Evolutionary conservation across 148 eudicot genomes (phyloP).

Genomic region (Amaranthus hypochondriacus): DNA sequence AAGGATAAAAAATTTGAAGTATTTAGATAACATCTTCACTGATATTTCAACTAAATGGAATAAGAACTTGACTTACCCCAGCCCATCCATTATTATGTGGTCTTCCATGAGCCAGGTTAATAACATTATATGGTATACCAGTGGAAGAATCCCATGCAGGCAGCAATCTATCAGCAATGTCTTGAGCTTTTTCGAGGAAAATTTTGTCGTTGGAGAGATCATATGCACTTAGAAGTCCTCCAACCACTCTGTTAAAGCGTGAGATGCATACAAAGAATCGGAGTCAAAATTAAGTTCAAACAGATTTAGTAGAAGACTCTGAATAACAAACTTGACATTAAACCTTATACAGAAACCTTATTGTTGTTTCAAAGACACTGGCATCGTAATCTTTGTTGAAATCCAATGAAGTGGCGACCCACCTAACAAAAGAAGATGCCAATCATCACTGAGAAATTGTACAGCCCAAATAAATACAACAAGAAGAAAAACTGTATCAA

Average conservation of each 20-base stretch:
- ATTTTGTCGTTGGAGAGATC: constrained; percentile 91
- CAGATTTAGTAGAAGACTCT: constrained; percentile 1
- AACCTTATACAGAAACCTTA: constrained; percentile 96
- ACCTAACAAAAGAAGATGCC: constrained; percentile 48
- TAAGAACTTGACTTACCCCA: constrained; percentile 53
- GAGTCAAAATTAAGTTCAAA: constrained; percentile 8
- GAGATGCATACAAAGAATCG: constrained; percentile 5
- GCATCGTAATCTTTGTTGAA: constrained; percentile 96
- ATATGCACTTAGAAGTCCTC: constrained; percentile 94
- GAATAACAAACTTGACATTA: constrained; percentile 32
- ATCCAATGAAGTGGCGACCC: constrained; percentile 84
- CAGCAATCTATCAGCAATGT: constrained; percentile 87
- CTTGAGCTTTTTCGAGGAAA: constrained; percentile 91
- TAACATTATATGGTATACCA: constrained; percentile 84
- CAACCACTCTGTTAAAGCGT: constrained; percentile 70
- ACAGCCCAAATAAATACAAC: background rate
- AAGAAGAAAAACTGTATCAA: background rate
- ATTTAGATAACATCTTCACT: background rate
- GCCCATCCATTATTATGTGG: constrained; percentile 98
- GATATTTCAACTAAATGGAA: background rate
- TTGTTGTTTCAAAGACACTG: constrained; percentile 98
- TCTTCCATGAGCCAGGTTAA: constrained; percentile 83
- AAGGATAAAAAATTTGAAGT: background rate
- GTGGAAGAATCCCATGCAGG: constrained; percentile 98
- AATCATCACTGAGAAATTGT: constrained; percentile 10